Evolutionary conservation across 164 flowering plant genomes (phyloP).

Genomic region (Chloranthus sessilifolius): DNA sequence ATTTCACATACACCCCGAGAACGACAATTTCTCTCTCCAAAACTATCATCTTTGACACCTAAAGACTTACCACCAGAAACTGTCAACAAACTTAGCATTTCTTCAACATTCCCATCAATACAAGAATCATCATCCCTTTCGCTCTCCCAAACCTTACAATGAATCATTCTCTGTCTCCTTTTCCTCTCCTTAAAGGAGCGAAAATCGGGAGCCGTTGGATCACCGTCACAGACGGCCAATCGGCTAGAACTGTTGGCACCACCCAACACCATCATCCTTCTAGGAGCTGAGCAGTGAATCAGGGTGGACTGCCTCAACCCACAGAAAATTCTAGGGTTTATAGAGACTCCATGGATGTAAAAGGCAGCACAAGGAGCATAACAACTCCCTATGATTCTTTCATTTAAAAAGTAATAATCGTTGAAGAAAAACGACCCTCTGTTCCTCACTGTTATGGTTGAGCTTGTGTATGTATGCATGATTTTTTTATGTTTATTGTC

Average conservation of each 20-base stretch:
- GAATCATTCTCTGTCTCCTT: conserved; percentile 23
- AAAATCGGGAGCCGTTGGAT: background rate
- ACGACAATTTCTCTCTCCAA: conserved; percentile 18
- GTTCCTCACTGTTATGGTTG: conserved; percentile 34
- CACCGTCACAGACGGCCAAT: conserved; percentile 24
- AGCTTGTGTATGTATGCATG: conserved; percentile 31
- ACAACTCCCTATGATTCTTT: conserved; percentile 10
- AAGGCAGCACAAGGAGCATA: conserved; percentile 15
- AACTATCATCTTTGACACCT: conserved; percentile 21
- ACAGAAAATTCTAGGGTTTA: conserved; percentile 26
- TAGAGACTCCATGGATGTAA: conserved; percentile 16
- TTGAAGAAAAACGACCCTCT: conserved; percentile 33
- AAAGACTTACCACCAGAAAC: conserved; percentile 41
- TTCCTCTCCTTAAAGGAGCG: conserved; percentile 10
- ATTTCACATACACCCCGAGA: conserved; percentile 12
- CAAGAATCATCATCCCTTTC: conserved; percentile 18
- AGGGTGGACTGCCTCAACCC: conserved; percentile 38
- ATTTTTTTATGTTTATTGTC: background rate
- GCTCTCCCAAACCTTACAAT: conserved; percentile 28
- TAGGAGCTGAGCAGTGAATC: conserved; percentile 25
- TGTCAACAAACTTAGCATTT: conserved; percentile 58
- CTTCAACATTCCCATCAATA: conserved; percentile 44
- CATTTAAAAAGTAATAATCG: conserved; percentile 30
- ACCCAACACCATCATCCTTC: conserved; percentile 15
- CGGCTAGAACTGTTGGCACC: conserved; percentile 21